Base-by-base conservation (phyloP, 305 asterid species). In the Coffea humblotiana region DNA sequence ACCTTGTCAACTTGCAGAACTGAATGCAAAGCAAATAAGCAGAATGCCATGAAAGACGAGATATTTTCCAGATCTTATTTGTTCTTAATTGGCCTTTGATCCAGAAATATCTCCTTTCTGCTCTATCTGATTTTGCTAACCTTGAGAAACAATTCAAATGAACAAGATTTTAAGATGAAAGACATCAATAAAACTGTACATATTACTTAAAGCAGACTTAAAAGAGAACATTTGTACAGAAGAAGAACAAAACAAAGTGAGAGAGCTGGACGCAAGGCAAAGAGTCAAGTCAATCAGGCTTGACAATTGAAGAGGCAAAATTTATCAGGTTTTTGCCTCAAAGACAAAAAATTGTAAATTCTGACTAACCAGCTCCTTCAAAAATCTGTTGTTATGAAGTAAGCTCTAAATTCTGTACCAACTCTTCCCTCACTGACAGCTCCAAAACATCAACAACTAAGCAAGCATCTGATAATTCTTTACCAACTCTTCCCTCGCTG, bases 1-100 rank as follows among this genome's bases (percentile, higher is more conserved):
- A 95, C 99, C 99, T 95, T 52, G 98, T 95, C 90, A 93, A 82
- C 92, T 95, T 95, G 97, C 98, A 95, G 92, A 93, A 95, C 86
- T 95, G 98, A 90, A 93, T 95, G 90, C 97, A 95, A 69, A 94
- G 97, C 84, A 95, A 92, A 86, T 95, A 95, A 71, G 94, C 90
- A 58, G 93, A 97, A 81, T 92, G 98, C 99, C 99, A 93, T 71
- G 97, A 87, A 83, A 95, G 83, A 16, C 97, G 99, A 83, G 93
- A 95, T 76, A 91, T 86, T 91, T 95, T 95, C 98, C 98, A 95
- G 73, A 95, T 93, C 82, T 95, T 98, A 85, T 95, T 95, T 82
- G 97, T 90, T 84, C 99, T 91, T 80, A 95, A 86, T 77, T 97
- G 89, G 65, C 98, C 96, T 88, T 93, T 95, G 86, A 95, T 92